Conservation (phyloP, 202 grass and related monocot species). For the Schoenoplectus triqueter region DNA sequence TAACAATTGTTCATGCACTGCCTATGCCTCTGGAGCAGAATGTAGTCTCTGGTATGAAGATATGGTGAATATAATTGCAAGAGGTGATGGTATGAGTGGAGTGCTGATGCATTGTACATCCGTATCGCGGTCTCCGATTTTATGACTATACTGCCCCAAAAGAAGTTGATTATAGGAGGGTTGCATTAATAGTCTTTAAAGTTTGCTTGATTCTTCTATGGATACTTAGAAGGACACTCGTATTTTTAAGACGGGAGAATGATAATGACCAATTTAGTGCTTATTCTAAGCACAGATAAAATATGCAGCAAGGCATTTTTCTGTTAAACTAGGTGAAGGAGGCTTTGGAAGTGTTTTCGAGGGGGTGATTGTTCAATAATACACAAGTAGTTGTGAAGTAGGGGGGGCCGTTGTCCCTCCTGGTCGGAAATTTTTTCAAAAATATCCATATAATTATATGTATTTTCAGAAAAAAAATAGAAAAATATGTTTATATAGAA, state of each 20-base stretch:
- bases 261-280: not conserved
- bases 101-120: not conserved
- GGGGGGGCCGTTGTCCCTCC: too few species aligned
- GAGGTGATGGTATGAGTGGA: slow-evolving; percentile 35
- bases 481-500: too few species aligned
- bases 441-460: too few species aligned
- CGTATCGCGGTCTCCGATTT: slow-evolving; percentile 9
- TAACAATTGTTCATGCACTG: slow-evolving; percentile 44
- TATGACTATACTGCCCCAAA: not conserved
- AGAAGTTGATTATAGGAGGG: not conserved
- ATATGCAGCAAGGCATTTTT: not conserved
- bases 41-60: slow-evolving; percentile 43
- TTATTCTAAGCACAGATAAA: not conserved
- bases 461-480: too few species aligned
- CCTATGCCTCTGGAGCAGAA: slow-evolving; percentile 37
- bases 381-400: not conserved
- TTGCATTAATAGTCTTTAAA: not conserved
- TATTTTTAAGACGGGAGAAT: not conserved
- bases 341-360: slow-evolving; percentile 1
- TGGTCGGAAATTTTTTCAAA: too few species aligned
- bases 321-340: not conserved
- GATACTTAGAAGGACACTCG: not conserved
- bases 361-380: not conserved
- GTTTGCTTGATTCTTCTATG: not conserved
- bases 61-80: slow-evolving; percentile 40